Evolutionary conservation across 2,329 filamentous ascomycete species (phyloP).

Genomic region (Colletotrichum sp.): DNA sequence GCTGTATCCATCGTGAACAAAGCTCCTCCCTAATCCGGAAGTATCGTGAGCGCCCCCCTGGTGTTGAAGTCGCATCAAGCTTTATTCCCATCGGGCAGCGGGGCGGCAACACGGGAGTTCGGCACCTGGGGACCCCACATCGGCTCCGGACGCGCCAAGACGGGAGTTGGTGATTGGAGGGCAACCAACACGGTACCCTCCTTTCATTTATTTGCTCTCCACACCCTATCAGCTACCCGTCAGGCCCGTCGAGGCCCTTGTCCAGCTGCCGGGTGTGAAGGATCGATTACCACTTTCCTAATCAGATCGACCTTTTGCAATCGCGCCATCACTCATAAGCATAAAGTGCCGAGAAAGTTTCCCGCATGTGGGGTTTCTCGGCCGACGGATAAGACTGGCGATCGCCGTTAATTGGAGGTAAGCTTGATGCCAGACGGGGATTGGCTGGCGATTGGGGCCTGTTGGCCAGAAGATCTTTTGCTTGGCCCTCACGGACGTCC

Average conservation of each 20-base stretch:
- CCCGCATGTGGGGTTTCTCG: background rate
- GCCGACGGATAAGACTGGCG: background rate
- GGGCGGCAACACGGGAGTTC: background rate
- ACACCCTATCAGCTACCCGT: background rate
- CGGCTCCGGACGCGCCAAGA: background rate
- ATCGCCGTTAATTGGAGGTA: background rate
- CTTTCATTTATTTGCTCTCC: background rate
- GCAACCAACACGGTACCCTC: background rate
- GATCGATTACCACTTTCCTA: constrained; percentile 14
- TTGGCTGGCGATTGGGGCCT: background rate
- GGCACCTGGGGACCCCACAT: background rate
- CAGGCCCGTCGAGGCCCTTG: background rate
- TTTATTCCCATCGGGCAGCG: background rate
- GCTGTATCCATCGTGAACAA: background rate
- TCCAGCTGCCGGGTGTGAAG: background rate
- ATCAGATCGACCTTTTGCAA: background rate
- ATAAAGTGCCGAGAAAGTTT: background rate
- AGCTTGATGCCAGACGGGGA: background rate
- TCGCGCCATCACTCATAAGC: background rate
- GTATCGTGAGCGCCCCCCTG: background rate
- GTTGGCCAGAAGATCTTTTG: background rate
- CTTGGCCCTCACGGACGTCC: background rate
- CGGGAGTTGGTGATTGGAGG: background rate
- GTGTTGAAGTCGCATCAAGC: background rate
- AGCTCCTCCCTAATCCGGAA: constrained; percentile 15